Base-by-base conservation (phyloP, 2,329 filamentous ascomycete genomes). In the Penicillium frequentans region DNA sequence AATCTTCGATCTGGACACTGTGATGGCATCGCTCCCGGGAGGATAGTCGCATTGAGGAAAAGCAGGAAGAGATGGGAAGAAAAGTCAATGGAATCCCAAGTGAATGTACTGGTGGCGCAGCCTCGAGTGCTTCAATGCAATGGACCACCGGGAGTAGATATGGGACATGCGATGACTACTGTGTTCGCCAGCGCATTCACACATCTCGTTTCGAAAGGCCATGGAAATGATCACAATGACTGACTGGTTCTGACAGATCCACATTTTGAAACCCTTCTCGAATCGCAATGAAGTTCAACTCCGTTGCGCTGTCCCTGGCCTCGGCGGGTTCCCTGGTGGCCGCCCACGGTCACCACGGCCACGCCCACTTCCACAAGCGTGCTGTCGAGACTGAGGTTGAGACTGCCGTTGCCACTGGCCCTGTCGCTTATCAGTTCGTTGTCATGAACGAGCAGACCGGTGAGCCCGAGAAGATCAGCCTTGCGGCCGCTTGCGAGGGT, bases 371-470 rank as follows among this genome's bases (percentile, higher is more conserved):
- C 64, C 73, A 75, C 61, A 74, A 74, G 67, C 77, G 76, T 62
- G 70, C 63, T 27, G 57, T 58, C 11, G 61, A 62, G 50, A 63
- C 75, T 19, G 75, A 77, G 35, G 76, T 75, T 57, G 77, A 79
- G 21, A 75, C 80, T 52, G 82, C 85, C 53, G 81, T 83, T 54
- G 82, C 87, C 50, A 78, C 82, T 42, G 84, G 82, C 43, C 82
- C 87, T 64, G 85, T 87, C 55, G 83, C 88, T 55, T 97, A 93
- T 77, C 82, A 88, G 71, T 79, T 93, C 53, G 84, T 89, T 59
- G 88, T 87, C 59, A 66, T 86, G 68, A 61, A 78, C 33, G 79
- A 80, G 52, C 76, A 83, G 58, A 14, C 49, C 31, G 56, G 52
- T 9, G 9, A 48, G 9, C 49, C 62, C 48, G 46, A 71, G 57